Evolutionary conservation across 2,329 filamentous ascomycete species (phyloP).

Genomic region (Leptographium procerum): DNA sequence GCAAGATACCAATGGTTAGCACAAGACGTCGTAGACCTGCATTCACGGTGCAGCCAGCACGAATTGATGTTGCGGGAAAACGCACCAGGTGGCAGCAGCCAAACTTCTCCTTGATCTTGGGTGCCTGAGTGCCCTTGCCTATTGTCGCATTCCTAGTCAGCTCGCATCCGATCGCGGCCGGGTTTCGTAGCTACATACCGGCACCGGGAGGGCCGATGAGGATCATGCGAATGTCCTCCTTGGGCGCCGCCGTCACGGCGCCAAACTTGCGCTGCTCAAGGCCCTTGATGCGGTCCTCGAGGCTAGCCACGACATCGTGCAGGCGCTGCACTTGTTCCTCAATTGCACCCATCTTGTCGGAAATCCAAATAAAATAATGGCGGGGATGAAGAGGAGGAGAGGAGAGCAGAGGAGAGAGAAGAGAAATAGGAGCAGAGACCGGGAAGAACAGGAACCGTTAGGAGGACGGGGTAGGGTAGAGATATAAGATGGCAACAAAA

Average conservation of each 20-base stretch:
- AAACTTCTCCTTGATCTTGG: conserved; percentile 96
- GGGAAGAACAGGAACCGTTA: neutral
- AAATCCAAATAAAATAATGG: neutral
- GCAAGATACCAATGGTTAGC: neutral
- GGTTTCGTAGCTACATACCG: conserved; percentile 47
- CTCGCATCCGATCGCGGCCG: neutral
- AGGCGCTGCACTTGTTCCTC: conserved; percentile 77
- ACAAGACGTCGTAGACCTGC: neutral
- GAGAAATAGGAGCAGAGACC: neutral
- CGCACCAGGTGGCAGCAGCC: conserved; percentile 89
- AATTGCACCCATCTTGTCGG: conserved; percentile 68
- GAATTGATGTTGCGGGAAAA: conserved; percentile 17
- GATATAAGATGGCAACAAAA: neutral
- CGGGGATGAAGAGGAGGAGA: neutral
- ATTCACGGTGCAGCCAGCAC: conserved; percentile 23
- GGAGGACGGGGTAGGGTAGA: neutral
- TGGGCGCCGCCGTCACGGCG: conserved; percentile 27
- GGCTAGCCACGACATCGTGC: conserved; percentile 69
- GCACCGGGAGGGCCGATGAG: conserved; percentile 95
- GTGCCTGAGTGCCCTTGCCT: conserved; percentile 99
- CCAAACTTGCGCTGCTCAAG: conserved; percentile 65
- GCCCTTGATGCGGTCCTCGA: conserved; percentile 77
- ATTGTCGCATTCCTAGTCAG: conserved; percentile 7
- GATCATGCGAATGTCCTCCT: conserved; percentile 80
- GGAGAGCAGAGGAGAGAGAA: neutral